Base-by-base conservation (phyloP, 1,284 basidiomycete species). In the Pseudozyma sp. region DNA sequence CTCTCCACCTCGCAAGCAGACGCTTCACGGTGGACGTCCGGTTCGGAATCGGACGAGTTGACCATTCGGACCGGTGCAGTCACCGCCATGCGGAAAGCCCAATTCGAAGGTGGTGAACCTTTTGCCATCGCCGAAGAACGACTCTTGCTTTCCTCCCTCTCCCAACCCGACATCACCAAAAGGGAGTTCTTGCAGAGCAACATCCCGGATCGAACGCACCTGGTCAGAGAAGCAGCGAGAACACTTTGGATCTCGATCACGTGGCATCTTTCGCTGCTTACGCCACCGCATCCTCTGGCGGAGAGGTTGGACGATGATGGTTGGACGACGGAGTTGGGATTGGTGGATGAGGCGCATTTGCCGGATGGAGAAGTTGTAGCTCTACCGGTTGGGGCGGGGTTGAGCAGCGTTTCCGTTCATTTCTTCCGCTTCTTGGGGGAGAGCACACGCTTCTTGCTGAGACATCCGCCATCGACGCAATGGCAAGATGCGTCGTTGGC, bases 201-300 rank as follows among this genome's bases (percentile, higher is more conserved):
- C 40, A 64, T 80, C 6, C 78, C 77, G 3, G 78, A 78, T 31
- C 70, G 77, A 6, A 75, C 78, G 30, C 78, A 80, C 30, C 54
- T 80, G 13, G 78, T 80, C 4, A 74, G 78, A n/a, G 78, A 80
- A 61, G 74, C 78, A 29, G 77, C 78, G 2, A 54, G 78, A 13
- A 73, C 68, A 47, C 66, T 80, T 3, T 80, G 74, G 68, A 56
- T 54, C 13, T 72, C 53, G 17, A 54, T 64, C 30, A 69, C 43
- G 4, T 77, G 58, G 52, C 68, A 72, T 35, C 64, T 74, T 8
- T 56, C 63, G 29, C 47, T 70, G 3, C 42, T 59, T 10, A 64
- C 61, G 3, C 60, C 72, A 2, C 48, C 68, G 4, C 11, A 52
- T 6, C 68, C 68, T 4, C 60, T 70, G 2, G 63, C 33, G 7